Percentiles rank a stretch among this genome's conserved stretches.
Evolutionary conservation across 441 rosid species (phyloP).

Genomic region (Mallotus japonicus): DNA sequence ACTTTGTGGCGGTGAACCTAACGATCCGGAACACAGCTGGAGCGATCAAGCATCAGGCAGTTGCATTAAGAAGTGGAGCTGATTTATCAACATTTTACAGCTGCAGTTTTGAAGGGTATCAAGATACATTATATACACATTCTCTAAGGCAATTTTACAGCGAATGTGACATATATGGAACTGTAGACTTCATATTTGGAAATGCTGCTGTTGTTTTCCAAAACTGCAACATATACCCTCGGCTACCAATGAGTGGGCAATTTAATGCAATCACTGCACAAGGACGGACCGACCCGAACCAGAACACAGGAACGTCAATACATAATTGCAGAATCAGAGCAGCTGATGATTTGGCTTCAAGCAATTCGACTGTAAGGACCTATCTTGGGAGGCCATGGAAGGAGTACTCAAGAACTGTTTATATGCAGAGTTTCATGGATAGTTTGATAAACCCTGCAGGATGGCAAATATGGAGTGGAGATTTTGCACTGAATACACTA

Average conservation of each 20-base stretch:
- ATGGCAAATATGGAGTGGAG: conserved; percentile 49
- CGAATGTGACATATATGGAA: conserved; percentile 60
- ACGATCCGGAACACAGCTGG: conserved; percentile 66
- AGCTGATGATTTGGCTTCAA: conserved; percentile 46
- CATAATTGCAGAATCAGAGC: conserved; percentile 47
- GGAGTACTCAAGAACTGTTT: conserved; percentile 61
- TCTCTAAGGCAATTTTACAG: conserved; percentile 59
- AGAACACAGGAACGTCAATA: conserved; percentile 65
- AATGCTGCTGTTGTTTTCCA: conserved; percentile 63
- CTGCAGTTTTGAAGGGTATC: conserved; percentile 63
- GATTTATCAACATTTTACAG: conserved; percentile 57
- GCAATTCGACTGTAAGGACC: conserved; percentile 34
- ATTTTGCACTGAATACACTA: conserved; percentile 45
- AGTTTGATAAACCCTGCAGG: conserved; percentile 46
- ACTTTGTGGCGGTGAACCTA: conserved; percentile 50
- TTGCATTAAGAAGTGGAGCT: conserved; percentile 52
- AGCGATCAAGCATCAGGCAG: conserved; percentile 57
- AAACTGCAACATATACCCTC: conserved; percentile 51
- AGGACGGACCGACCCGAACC: conserved; percentile 69
- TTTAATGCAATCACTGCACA: conserved; percentile 75
- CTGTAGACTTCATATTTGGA: conserved; percentile 67
- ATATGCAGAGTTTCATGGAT: conserved; percentile 47
- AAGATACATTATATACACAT: conserved; percentile 57
- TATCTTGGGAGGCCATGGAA: conserved; percentile 79
- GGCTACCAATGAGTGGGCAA: conserved; percentile 56